Evolutionary conservation across 768 basidiomycete genomes (phyloP), one percentile per base, ranked within the genome.

Genomic region (Pulveroboletus sp.): DNA sequence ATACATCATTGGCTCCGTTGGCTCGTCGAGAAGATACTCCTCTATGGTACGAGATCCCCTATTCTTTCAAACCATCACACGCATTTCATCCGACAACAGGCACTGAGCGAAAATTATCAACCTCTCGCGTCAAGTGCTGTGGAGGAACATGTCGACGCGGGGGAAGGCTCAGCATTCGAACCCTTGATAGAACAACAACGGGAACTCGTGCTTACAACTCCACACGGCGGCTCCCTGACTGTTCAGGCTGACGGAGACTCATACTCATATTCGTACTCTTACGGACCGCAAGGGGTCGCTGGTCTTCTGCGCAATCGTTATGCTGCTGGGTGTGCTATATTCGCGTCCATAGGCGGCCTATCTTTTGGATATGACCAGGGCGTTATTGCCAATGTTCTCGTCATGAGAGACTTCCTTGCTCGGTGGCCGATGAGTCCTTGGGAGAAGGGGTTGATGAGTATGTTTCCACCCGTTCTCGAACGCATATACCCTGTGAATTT

Each of bases 311-410:
- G 76, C 53, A 90, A 89, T 62, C 75, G 73, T 49, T 86, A 83
- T 55, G 78, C 82, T 5, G 65, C 84, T 8, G 68, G 80, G 2
- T 89, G 86, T 52, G 86, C 83, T 5, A 70, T 84, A 41, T 88
- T 89, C 55, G 88, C 84, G 1, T 85, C 83, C 10, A 78, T 90
- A 57, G 88, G 88, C 2, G 87, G 87, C 0, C 62, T 89, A 48
- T 80, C 84, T 13, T 90, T 90, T 64, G 88, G 88, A 9, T 90
- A 90, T 60, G 88, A 89, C 58, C 88, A 90, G 61, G 88, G 88
- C 31, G 89, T 90, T 47, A 89, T 92, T 55, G 86, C 89, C 3
- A 92, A 91, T 63, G 82, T 92, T 13, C 75, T 92, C 12, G 86
- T 91, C 12, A 91, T 91, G 89, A 70, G 74, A 34, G 84, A 89